These are phyloP conservation scores for Lachnellula occidentalis DNA, from an alignment of 2,329 filamentous ascomycete genomes.

Conservation along the genomic window DNA sequence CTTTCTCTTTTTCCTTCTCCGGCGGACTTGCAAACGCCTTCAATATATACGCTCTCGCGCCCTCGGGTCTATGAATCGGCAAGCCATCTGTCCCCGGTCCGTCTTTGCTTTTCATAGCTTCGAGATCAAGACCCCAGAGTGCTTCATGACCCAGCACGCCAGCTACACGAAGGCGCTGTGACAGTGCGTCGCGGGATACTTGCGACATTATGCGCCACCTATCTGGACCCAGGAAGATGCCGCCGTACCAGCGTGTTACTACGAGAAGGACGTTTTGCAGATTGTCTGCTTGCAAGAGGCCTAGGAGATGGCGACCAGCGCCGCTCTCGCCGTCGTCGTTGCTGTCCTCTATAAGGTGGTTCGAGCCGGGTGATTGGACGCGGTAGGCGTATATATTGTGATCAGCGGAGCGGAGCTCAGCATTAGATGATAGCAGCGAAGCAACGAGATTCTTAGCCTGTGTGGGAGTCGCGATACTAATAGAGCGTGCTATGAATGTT, in stretches of 20 bases:
- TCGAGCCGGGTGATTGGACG: constrained; percentile 15
- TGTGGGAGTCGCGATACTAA: constrained; percentile 35
- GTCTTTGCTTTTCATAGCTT: constrained; percentile 36
- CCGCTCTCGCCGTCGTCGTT: constrained; percentile 57
- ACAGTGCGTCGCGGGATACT: constrained; percentile 49
- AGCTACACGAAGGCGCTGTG: constrained; percentile 43
- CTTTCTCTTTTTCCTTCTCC: constrained; percentile 5
- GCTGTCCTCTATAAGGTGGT: constrained; percentile 22
- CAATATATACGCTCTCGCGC: constrained; percentile 54
- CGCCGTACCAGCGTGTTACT: constrained; percentile 58
- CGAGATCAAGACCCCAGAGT: constrained; percentile 55
- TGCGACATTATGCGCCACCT: constrained; percentile 58
- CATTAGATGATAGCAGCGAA: constrained; percentile 43
- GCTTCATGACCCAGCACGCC: constrained; percentile 45
- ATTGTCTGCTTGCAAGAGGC: constrained; percentile 46
- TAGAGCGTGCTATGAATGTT: constrained; percentile 51
- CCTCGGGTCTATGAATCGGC: constrained; percentile 69
- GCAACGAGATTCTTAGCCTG: constrained; percentile 41
- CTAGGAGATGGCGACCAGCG: constrained; percentile 51
- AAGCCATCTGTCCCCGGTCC: constrained; percentile 42
- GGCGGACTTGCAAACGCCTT: constrained; percentile 49
- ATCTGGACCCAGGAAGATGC: constrained; percentile 55
- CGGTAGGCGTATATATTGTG: constrained; percentile 44
- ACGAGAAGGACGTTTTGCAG: constrained; percentile 50
- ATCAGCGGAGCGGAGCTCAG: constrained; percentile 46